Evolutionary conservation across 1,284 basidiomycete species (phyloP), one percentile per base, ranked within the genome.

Genomic region (Cerioporus squamosus): DNA sequence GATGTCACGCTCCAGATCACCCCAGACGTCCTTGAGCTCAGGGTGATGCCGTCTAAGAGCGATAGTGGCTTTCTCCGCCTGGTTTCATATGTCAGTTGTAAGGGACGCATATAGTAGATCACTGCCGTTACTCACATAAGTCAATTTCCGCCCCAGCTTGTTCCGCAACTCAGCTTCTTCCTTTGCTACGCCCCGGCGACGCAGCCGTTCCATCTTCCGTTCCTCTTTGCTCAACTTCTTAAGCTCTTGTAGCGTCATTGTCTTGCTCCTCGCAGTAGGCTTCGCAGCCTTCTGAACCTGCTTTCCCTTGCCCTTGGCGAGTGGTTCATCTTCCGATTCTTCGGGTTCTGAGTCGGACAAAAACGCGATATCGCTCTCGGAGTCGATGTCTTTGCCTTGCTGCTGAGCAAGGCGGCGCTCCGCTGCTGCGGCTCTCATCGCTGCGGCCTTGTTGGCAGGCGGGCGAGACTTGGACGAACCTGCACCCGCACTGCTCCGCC

Each of bases 11-110:
- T 90, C 84, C 8, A 99, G 75, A 66, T 97, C 88, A 33, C 92
- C 93, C 97, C 97, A 99, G 20, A 94, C 88, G 68, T 90, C 81
- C 53, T 74, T 77, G 29, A 99, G 85, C 70, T 98, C 94, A 4
- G 87, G 83, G 69, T 93, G 91, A 67, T 87, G 74, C 53, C 76
- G 81, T 31, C 81, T 79, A 24, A 95, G 74, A 7, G 85, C 82
- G 40, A 94, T 72, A 5, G 85, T 79, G 8, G 88, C 83, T 73
- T 84, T 93, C 75, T 96, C 94, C 5, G 92, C 87, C 87, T 95
- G 51, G 29, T 29, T 10, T 29, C 12, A 43, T 36, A 38, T 5
- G 31, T n/a, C n/a, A n/a, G n/a, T 14, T 5, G 20, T 55, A 6
- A 46, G 31, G 3, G 26, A 15, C 18, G n/a, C 4, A 31, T 12